Base-by-base conservation (phyloP, 2,329 filamentous ascomycete genomes). In the Phaeosphaeria sp. region DNA sequence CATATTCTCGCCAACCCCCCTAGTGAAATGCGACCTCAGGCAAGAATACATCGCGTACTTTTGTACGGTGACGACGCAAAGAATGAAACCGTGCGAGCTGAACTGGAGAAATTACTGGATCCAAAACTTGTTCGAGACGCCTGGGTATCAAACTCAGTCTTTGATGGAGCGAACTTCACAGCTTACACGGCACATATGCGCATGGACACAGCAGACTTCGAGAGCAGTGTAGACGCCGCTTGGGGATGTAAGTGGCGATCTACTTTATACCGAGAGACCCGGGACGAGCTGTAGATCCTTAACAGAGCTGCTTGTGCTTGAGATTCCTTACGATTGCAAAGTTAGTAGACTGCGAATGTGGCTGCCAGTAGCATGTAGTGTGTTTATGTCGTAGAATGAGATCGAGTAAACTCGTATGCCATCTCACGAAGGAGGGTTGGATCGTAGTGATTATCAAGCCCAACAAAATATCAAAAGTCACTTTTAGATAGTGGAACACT, bases 41-140 rank as follows among this genome's bases (percentile, higher is more conserved):
- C 9, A 36, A 36, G 30, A 36, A 36, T 36, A 36, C 30, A 36
- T 36, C 54, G 54, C 21, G 18, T 63, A 39, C n/a, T 58, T 22
- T 10, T 63, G 22, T 63, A 63, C 41, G 60, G 60, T 33, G 60
- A 63, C 33, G 39, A 55, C 23, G 51, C 54, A 18, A 49, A 55
- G 17, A 52, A 52, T 46, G 51, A 50, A 17, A 21, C 42, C 20
- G 27, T 60, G 21, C 56, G n/a, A 30, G 25, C 23, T 39, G 3
- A 55, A 2, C 60, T 63, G 21, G 33, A 20, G 20, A 33, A 30
- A 39, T 10, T 54, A 6, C 51, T 58, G 15, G 49, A 30, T 20
- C 15, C 33, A 44, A 36, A 55, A 23, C 27, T 60, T 13, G 47
- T 59, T 23, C 46, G 46, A 46, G 23, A 63, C n/a, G 57, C 56